Evolutionary conservation across 176 grass and related monocot species (phyloP).

Genomic region (bread wheat (Triticum aestivum)): DNA sequence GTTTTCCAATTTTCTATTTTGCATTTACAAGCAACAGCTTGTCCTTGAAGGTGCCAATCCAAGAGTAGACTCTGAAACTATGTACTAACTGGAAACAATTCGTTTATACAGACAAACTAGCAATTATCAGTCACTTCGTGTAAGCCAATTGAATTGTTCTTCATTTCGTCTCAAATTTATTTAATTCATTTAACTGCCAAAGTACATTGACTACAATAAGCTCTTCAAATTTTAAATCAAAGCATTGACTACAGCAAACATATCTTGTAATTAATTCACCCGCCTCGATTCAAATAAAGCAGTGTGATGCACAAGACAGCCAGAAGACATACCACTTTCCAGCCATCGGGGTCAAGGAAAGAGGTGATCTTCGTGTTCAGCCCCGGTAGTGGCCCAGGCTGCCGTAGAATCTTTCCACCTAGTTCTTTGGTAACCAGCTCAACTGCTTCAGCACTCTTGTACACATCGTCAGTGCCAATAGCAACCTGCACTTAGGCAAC

Average conservation of each 20-base stretch:
- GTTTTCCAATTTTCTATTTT: not conserved
- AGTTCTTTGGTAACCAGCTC: conserved; percentile 74
- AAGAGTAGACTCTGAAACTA: conserved; percentile 6
- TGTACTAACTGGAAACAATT: not conserved
- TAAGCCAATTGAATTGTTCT: not conserved
- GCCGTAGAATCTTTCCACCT: conserved; percentile 83
- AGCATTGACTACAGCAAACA: not conserved
- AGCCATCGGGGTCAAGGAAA: conserved; percentile 98
- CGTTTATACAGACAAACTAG: not conserved
- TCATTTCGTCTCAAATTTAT: not conserved
- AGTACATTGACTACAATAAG: too few species aligned
- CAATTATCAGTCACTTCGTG: not conserved
- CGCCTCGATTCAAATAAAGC: not conserved
- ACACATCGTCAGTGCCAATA: conserved; percentile 94
- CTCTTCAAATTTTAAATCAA: not conserved
- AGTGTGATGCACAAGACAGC: not conserved
- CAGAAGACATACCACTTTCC: conserved; percentile 76
- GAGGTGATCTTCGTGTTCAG: conserved; percentile 85
- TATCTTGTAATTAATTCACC: not conserved
- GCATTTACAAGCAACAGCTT: not conserved
- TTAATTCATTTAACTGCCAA: not conserved
- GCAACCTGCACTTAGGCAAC: conserved; percentile 50
- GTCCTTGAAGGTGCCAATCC: not conserved
- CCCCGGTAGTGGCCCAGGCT: conserved; percentile 79
- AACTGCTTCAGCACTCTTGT: conserved; percentile 75